Conservation (phyloP, 768 basidiomycete species). For the Gloeostereum incarnatum region DNA sequence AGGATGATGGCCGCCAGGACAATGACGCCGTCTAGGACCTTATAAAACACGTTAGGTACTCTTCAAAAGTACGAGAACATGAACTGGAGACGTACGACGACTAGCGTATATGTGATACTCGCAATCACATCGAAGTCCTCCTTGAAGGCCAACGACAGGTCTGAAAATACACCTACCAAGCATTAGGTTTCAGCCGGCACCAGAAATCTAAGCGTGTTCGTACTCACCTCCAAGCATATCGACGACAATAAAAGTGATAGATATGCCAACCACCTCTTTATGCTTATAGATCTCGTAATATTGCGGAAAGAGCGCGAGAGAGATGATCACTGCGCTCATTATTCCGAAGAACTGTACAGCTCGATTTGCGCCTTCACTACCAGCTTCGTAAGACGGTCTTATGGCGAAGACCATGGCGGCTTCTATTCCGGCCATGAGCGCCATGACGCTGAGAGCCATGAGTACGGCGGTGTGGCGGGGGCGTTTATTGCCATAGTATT, state of each 20-base stretch:
- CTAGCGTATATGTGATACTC: constrained; percentile 36
- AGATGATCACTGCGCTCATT: constrained; percentile 46
- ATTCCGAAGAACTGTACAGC: constrained; percentile 54
- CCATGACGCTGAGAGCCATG: constrained; percentile 27
- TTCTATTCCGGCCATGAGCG: constrained; percentile 48
- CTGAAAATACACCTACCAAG: constrained; percentile 29
- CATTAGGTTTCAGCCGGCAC: background rate
- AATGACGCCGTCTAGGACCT: constrained; percentile 38
- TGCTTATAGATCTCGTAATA: constrained; percentile 68
- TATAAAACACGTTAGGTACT: too few species aligned
- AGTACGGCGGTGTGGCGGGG: constrained; percentile 22
- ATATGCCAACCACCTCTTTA: constrained; percentile 59
- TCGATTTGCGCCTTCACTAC: too few species aligned
- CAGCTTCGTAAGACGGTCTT: constrained; percentile 27
- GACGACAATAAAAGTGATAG: constrained; percentile 56
- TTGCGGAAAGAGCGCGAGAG: constrained; percentile 47
- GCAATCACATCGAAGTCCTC: constrained; percentile 36
- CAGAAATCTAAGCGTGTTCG: background rate
- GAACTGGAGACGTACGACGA: constrained; percentile 22
- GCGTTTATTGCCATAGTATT: constrained; percentile 47
- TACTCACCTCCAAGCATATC: constrained; percentile 55
- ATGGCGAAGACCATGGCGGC: constrained; percentile 50
- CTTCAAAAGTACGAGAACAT: background rate
- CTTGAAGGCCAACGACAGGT: constrained; percentile 43
- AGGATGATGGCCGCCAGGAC: constrained; percentile 37